Evolutionary conservation across 2,329 filamentous ascomycete genomes (phyloP).

Genomic region (Zymoseptoria pseudotritici): DNA sequence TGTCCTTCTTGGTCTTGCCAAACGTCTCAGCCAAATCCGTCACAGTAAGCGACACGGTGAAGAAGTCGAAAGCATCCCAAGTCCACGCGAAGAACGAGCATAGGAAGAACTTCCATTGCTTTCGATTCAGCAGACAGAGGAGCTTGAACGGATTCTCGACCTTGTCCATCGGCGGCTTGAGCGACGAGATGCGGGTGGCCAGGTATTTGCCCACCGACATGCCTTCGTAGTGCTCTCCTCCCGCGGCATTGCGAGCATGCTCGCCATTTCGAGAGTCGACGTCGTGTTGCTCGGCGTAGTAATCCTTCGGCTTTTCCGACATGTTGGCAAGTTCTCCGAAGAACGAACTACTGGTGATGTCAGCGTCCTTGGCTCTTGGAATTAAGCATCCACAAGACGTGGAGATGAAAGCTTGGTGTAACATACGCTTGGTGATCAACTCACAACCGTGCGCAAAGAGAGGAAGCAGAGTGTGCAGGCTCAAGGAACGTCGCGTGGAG

Average conservation of each 20-base stretch:
- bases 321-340: not conserved
- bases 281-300: not conserved
- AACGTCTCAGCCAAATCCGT: conserved; percentile 47
- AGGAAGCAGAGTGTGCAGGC: not conserved
- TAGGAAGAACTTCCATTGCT: conserved; percentile 54
- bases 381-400: not conserved
- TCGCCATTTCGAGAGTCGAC: not conserved
- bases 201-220: conserved; percentile 44
- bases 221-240: not conserved
- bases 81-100: conserved; percentile 45
- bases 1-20: conserved; percentile 47
- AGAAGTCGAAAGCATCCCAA: conserved; percentile 55
- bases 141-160: conserved; percentile 49
- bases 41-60: conserved; percentile 53
- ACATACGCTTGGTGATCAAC: not conserved
- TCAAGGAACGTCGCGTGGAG: not conserved
- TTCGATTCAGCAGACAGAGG: conserved; percentile 43
- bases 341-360: not conserved
- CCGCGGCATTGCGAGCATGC: too few species aligned
- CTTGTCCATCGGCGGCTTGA: conserved; percentile 50
- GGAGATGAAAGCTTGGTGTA: not conserved
- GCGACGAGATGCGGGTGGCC: conserved; percentile 45
- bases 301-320: not conserved
- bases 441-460: not conserved
- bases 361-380: not conserved